A percentile compares a stretch with the other conserved stretches of the same genome.
phyloP scores from a whole-genome alignment of 2,329 filamentous ascomycete genomes.

The Leptographium wingfieldii region DNA sequence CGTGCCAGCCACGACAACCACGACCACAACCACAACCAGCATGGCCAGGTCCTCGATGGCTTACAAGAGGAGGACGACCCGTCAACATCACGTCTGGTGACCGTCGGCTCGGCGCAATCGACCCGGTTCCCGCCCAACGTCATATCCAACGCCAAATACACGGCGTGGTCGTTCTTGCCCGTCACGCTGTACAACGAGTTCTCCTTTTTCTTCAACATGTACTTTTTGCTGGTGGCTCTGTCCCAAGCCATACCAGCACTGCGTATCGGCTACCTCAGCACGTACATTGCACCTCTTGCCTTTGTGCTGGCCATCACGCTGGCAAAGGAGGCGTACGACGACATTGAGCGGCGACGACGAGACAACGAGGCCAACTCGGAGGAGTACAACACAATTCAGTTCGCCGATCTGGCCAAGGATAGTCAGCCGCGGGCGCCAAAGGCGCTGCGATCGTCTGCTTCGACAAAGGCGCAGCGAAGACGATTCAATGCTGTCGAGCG shows the following conservation, averaged over 20 bases:
- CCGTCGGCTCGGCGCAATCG: constrained; percentile 61
- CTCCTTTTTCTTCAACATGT: constrained; percentile 99
- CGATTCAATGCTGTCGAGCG: constrained; percentile 15
- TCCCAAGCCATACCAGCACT: constrained; percentile 85
- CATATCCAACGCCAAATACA: constrained; percentile 96
- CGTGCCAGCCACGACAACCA: constrained; percentile 2
- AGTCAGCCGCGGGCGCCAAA: constrained; percentile 21
- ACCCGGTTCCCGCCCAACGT: constrained; percentile 78
- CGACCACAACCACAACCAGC: neutral
- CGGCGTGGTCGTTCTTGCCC: constrained; percentile 84
- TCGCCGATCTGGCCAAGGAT: constrained; percentile 39
- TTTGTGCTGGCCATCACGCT: constrained; percentile 89
- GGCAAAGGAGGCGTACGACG: constrained; percentile 91
- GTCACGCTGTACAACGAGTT: constrained; percentile 97
- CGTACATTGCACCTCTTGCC: constrained; percentile 81
- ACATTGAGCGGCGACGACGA: constrained; percentile 71
- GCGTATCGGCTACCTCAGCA: constrained; percentile 86
- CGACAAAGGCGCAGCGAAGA: constrained; percentile 26
- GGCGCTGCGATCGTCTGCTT: constrained; percentile 33
- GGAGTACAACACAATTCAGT: constrained; percentile 64
- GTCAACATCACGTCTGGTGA: constrained; percentile 59
- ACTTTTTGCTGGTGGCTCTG: constrained; percentile 88
- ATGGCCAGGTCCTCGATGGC: constrained; percentile 30
- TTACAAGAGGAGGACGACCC: constrained; percentile 46
- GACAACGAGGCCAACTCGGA: constrained; percentile 94